These are phyloP conservation scores for Davidsoniella eucalypti DNA, from an alignment of 2,329 filamentous ascomycete genomes.

Conservation along the genomic window DNA sequence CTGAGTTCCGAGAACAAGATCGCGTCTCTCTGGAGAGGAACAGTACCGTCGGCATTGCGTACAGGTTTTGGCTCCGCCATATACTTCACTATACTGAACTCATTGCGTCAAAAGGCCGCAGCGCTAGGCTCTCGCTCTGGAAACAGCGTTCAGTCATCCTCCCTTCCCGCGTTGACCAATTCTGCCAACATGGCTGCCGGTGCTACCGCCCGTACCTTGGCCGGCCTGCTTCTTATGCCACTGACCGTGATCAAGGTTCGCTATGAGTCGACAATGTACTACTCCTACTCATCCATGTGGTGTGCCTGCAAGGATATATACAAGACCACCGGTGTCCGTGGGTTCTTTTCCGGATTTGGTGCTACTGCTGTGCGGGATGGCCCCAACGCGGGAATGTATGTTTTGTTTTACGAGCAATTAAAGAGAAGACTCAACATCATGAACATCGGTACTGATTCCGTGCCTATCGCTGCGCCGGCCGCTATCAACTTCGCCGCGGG, in stretches of 20 bases:
- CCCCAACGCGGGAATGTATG: conserved; percentile 91
- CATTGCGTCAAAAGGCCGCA: conserved; percentile 36
- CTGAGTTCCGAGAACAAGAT: conserved; percentile 41
- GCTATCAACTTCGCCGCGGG: conserved; percentile 72
- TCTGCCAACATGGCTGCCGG: conserved; percentile 74
- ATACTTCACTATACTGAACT: conserved; percentile 82
- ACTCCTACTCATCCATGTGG: conserved; percentile 56
- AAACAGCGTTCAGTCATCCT: conserved; percentile 37
- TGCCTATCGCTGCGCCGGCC: conserved; percentile 8
- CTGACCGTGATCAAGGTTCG: conserved; percentile 93
- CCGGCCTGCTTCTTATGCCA: conserved; percentile 86
- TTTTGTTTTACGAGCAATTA: conserved; percentile 78
- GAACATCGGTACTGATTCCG: conserved; percentile 5
- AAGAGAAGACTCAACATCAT: conserved; percentile 43
- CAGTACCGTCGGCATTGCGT: conserved; percentile 77
- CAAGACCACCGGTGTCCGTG: conserved; percentile 53
- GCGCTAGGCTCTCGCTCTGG: not conserved
- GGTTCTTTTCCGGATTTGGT: conserved; percentile 87
- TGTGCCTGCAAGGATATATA: conserved; percentile 62
- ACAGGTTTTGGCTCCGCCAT: conserved; percentile 86
- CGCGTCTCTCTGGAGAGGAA: conserved; percentile 76
- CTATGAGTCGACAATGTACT: conserved; percentile 78
- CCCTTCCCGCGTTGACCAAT: conserved; percentile 67
- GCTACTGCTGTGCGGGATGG: conserved; percentile 86
- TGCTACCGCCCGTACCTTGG: conserved; percentile 66